phyloP scores from a whole-genome alignment of 805 yeast genomes.

The Barnettozyma wickerhamii region DNA sequence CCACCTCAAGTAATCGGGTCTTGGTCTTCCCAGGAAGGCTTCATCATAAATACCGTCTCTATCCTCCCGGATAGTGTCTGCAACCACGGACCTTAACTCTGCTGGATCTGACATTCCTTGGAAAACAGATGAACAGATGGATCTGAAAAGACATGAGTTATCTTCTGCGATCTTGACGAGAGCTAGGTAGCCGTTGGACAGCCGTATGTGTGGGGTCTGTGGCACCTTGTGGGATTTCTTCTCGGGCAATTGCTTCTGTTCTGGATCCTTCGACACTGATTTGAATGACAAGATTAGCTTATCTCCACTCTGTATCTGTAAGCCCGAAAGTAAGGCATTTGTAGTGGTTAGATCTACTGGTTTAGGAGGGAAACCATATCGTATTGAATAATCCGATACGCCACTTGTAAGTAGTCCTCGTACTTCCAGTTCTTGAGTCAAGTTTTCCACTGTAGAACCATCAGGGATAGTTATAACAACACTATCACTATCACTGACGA shows the following conservation, averaged over 20 bases:
- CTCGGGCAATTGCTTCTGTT: too few relatives aligned
- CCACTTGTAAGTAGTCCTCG: slow-evolving; percentile 5
- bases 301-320: slow-evolving; percentile 57
- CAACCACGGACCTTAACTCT: slow-evolving; percentile 50
- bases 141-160: slow-evolving; percentile 71
- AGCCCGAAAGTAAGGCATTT: slow-evolving; percentile 27
- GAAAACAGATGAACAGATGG: slow-evolving; percentile 51
- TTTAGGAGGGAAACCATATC: slow-evolving; percentile 62
- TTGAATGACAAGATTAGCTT: slow-evolving; percentile 45
- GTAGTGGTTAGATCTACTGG: slow-evolving; percentile 31
- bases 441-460: slow-evolving; percentile 31
- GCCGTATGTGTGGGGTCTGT: slow-evolving; percentile 9
- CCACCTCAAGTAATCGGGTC: slow-evolving; percentile 54
- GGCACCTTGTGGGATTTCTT: background rate
- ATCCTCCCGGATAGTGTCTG: slow-evolving; percentile 38
- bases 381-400: slow-evolving; percentile 28
- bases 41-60: slow-evolving; percentile 45
- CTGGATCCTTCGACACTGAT: too few relatives aligned
- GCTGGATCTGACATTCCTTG: slow-evolving; percentile 39
- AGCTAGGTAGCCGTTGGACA: slow-evolving; percentile 33
- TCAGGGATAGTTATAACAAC: slow-evolving; percentile 35
- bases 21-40: slow-evolving; percentile 51
- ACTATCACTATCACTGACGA: slow-evolving; percentile 25
- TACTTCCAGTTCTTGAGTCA: slow-evolving; percentile 23
- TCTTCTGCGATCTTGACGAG: slow-evolving; percentile 68